Evolutionary conservation across 2,329 filamentous ascomycete genomes (phyloP).

Genomic region (Amauroascus niger): DNA sequence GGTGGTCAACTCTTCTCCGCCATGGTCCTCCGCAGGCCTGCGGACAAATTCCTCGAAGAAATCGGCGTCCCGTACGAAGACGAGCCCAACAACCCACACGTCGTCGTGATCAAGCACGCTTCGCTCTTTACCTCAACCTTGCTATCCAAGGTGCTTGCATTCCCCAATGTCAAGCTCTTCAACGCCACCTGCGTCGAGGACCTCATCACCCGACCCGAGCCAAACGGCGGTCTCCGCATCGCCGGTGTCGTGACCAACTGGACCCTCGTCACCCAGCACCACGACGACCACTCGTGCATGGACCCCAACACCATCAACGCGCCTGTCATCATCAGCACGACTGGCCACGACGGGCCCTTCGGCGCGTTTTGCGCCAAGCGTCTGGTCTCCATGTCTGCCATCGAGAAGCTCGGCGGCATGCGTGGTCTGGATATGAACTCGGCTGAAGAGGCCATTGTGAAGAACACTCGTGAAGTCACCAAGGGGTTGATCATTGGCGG

Average conservation of each 20-base stretch:
- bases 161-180: constrained; percentile 93
- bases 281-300: constrained; percentile 90
- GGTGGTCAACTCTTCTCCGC: constrained; percentile 90
- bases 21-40: constrained; percentile 92
- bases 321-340: constrained; percentile 77
- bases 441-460: constrained; percentile 89
- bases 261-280: constrained; percentile 81
- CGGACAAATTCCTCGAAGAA: constrained; percentile 72
- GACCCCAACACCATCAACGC: constrained; percentile 96
- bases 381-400: constrained; percentile 74
- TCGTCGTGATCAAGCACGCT: constrained; percentile 88
- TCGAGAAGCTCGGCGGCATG: constrained; percentile 83
- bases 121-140: constrained; percentile 85
- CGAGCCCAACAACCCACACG: constrained; percentile 75
- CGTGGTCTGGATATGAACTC: constrained; percentile 84
- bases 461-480: constrained; percentile 77
- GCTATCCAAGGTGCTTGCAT: constrained; percentile 67
- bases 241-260: constrained; percentile 92
- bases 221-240: constrained; percentile 53
- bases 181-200: constrained; percentile 91
- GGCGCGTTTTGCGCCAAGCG: constrained; percentile 87
- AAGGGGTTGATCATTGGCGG: constrained; percentile 86
- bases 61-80: constrained; percentile 79
- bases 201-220: constrained; percentile 65
- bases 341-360: constrained; percentile 83